phyloP scores from a whole-genome alignment of 768 basidiomycete genomes.

The Kwoniella pini region DNA sequence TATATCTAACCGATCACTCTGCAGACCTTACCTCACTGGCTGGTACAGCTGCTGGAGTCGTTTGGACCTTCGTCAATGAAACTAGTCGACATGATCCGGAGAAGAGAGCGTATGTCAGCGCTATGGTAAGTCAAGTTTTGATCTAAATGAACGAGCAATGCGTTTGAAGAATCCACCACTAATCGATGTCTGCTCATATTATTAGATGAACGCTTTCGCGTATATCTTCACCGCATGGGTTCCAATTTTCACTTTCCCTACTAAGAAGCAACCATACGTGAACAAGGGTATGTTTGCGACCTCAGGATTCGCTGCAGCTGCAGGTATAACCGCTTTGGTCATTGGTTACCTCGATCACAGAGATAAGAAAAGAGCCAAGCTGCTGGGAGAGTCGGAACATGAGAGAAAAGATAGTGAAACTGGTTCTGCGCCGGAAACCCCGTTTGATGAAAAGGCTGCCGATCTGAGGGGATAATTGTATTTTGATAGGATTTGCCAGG shows the following conservation, averaged over 20 bases:
- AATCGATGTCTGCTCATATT: background rate
- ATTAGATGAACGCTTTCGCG: conserved; percentile 40
- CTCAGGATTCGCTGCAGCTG: conserved; percentile 27
- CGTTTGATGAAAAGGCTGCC: conserved; percentile 10
- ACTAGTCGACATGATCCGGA: conserved; percentile 37
- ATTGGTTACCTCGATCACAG: conserved; percentile 34
- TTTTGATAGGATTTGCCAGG: no score
- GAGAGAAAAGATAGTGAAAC: background rate
- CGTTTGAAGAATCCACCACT: background rate
- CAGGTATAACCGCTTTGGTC: conserved; percentile 23
- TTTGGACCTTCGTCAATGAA: conserved; percentile 38
- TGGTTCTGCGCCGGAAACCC: conserved; percentile 8
- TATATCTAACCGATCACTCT: no score
- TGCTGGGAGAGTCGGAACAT: background rate
- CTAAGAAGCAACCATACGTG: conserved; percentile 36
- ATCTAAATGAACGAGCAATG: no score
- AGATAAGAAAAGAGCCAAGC: conserved; percentile 10
- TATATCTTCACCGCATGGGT: conserved; percentile 43
- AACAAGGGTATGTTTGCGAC: conserved; percentile 33
- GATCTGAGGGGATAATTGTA: conserved; percentile 2
- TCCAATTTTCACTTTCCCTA: conserved; percentile 46
- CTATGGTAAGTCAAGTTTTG: conserved; percentile 23
- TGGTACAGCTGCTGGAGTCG: conserved; percentile 25
- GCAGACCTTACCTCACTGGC: conserved; percentile 31
- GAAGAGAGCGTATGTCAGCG: conserved; percentile 38